These are phyloP conservation scores for Arthromyces matolae DNA, from an alignment of 768 basidiomycete species.

Conservation along the genomic window DNA sequence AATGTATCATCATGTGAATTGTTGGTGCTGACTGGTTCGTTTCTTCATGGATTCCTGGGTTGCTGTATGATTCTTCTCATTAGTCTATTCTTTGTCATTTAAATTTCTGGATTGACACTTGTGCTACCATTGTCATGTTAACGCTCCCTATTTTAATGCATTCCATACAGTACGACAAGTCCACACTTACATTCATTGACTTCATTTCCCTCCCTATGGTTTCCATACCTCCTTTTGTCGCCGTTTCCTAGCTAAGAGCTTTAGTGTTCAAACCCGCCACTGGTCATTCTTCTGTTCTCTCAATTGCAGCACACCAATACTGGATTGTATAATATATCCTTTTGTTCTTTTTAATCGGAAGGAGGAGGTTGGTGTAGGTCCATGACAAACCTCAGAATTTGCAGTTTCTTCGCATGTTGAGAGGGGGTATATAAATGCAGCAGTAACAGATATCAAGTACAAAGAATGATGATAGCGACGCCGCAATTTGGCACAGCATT, in stretches of 20 bases:
- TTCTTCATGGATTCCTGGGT: not conserved
- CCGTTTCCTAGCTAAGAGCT: not conserved
- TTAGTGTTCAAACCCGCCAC: slow-evolving; percentile 3
- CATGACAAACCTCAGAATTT: too few relatives aligned
- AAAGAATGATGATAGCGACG: too few relatives aligned
- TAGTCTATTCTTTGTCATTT: slow-evolving; percentile 8
- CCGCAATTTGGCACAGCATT: too few relatives aligned
- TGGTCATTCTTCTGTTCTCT: slow-evolving; percentile 5
- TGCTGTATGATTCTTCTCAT: slow-evolving; percentile 9
- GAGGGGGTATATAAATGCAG: too few relatives aligned
- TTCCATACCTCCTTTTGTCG: slow-evolving; percentile 15
- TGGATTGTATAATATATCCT: slow-evolving; percentile 19
- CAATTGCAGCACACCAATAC: slow-evolving; percentile 10
- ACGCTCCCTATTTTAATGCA: slow-evolving; percentile 13
- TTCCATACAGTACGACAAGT: slow-evolving; percentile 7
- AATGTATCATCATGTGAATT: slow-evolving; percentile 79
- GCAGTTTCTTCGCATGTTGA: too few relatives aligned
- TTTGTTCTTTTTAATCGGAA: slow-evolving; percentile 11
- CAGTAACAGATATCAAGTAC: too few relatives aligned
- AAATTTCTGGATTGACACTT: slow-evolving; percentile 4
- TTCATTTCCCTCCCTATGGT: slow-evolving; percentile 15
- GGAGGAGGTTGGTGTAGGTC: too few relatives aligned
- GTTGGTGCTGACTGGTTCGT: not conserved
- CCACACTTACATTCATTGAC: slow-evolving; percentile 6
- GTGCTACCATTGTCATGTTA: slow-evolving; percentile 11